A percentile compares a stretch with the other conserved stretches of the same genome.
Evolutionary conservation across 2,329 filamentous ascomycete genomes (phyloP).

Genomic region (Pestalotiopsis sp.): DNA sequence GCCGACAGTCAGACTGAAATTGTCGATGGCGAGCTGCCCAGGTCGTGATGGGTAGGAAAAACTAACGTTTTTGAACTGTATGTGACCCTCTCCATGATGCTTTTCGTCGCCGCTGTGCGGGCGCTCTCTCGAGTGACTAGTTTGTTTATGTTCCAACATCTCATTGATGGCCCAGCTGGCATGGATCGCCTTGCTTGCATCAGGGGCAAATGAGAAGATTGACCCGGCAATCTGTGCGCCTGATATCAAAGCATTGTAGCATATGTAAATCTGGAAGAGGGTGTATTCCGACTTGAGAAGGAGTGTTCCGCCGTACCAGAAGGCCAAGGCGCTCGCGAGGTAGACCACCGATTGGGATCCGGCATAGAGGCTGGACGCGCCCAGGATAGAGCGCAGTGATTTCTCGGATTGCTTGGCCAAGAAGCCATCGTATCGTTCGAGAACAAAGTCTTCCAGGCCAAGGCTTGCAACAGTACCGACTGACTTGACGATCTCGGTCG

Average conservation of each 20-base stretch:
- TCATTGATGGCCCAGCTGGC: slow-evolving; percentile 39
- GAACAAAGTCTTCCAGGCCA: slow-evolving; percentile 48
- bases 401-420: slow-evolving; percentile 8
- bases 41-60: slow-evolving; percentile 59
- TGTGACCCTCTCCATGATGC: slow-evolving; percentile 35
- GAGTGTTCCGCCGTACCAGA: slow-evolving; percentile 87
- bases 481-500: slow-evolving; percentile 88
- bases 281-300: slow-evolving; percentile 72
- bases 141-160: slow-evolving; percentile 21
- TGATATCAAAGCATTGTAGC: slow-evolving; percentile 65
- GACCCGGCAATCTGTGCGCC: slow-evolving; percentile 67
- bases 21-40: slow-evolving; percentile 46
- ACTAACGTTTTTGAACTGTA: slow-evolving; percentile 54
- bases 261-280: slow-evolving; percentile 68
- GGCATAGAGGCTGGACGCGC: slow-evolving; percentile 79
- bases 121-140: not conserved
- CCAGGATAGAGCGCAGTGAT: slow-evolving; percentile 62
- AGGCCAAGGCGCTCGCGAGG: slow-evolving; percentile 81
- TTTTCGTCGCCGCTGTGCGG: slow-evolving; percentile 38
- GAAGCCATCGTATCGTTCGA: not conserved
- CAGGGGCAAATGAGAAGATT: slow-evolving; percentile 66
- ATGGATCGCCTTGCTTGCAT: slow-evolving; percentile 55
- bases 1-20: slow-evolving; percentile 62
- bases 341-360: slow-evolving; percentile 83
- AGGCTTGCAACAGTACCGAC: slow-evolving; percentile 92